Conservation (phyloP, 495 filamentous ascomycete genomes). For the Barbatosphaeria neglecta region DNA sequence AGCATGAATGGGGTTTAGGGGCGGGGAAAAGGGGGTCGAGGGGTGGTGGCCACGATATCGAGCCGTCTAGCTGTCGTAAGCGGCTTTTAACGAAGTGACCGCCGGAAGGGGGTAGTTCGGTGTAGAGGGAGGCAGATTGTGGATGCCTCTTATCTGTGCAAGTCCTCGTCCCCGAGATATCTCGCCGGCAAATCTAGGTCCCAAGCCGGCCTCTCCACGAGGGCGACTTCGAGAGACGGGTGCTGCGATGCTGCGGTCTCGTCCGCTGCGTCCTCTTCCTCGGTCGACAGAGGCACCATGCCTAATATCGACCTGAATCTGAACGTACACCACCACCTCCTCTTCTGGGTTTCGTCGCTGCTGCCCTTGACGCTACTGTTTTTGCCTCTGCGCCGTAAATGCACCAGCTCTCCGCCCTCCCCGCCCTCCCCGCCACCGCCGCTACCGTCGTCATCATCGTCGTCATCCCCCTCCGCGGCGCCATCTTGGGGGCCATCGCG, state of each 20-base stretch:
- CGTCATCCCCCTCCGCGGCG: constrained; percentile 22
- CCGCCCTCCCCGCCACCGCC: constrained; percentile 20
- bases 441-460: constrained; percentile 33
- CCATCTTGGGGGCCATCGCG: constrained; percentile 28
- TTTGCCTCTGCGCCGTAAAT: constrained; percentile 20
- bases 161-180: constrained; percentile 57
- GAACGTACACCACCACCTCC: constrained; percentile 66
- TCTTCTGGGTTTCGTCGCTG: constrained; percentile 8
- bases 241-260: constrained; percentile 5
- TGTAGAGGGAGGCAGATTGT: too few species aligned
- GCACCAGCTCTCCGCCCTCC: too few species aligned
- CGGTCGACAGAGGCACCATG: constrained; percentile 54
- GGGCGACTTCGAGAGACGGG: constrained; percentile 57
- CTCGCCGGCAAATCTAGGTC: constrained; percentile 69
- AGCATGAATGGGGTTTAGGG: too few species aligned
- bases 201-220: constrained; percentile 80
- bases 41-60: too few species aligned
- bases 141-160: constrained; percentile 11
- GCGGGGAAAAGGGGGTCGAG: too few species aligned
- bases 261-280: constrained; percentile 18
- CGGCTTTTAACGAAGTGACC: too few species aligned
- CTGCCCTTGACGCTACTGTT: constrained; percentile 9
- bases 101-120: too few species aligned
- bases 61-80: too few species aligned
- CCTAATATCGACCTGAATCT: constrained; percentile 89